phyloP scores from a whole-genome alignment of 768 basidiomycete species.

The Crassisporium funariophilum region DNA sequence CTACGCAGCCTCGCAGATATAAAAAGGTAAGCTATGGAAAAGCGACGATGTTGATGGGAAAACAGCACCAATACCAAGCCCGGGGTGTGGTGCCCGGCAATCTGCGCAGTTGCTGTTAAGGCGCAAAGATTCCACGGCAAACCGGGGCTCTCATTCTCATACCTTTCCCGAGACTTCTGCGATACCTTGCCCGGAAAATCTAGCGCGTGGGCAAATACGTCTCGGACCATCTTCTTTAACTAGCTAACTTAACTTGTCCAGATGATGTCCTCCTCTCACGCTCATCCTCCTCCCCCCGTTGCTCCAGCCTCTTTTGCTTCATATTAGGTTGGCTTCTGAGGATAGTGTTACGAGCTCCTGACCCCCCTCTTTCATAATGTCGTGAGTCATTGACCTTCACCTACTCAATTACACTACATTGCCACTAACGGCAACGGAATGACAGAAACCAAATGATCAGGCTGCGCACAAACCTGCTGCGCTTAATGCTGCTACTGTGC shows the following conservation, averaged over 20 bases:
- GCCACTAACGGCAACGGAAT: neutral
- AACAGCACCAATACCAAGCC: slow-evolving; percentile 5
- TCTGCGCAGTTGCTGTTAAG: slow-evolving; percentile 23
- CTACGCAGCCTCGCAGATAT: too few species aligned
- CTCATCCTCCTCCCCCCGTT: slow-evolving; percentile 17
- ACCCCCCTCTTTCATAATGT: slow-evolving; percentile 10
- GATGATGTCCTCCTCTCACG: slow-evolving; percentile 28
- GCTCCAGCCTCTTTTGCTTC: slow-evolving; percentile 9
- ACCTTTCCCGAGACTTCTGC: slow-evolving; percentile 34
- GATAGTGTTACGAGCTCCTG: slow-evolving; percentile 3
- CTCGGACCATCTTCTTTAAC: slow-evolving; percentile 28
- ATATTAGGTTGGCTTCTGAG: slow-evolving; percentile 9
- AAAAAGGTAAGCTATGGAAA: too few species aligned
- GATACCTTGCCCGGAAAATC: slow-evolving; percentile 30
- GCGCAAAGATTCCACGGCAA: slow-evolving; percentile 22
- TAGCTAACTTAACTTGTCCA: slow-evolving; percentile 20
- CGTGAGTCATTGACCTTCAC: slow-evolving; percentile 14
- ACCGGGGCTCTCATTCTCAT: slow-evolving; percentile 24
- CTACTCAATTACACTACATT: neutral
- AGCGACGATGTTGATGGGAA: too few species aligned
- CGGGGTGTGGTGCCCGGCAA: slow-evolving; percentile 24
- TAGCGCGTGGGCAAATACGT: slow-evolving; percentile 27
- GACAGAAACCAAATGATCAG: slow-evolving; percentile 12
- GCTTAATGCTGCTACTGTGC: slow-evolving; percentile 19
- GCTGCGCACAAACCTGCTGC: slow-evolving; percentile 19